Conservation (phyloP, 352 stramenopile genomes). For the Phytophthora parvispora region DNA sequence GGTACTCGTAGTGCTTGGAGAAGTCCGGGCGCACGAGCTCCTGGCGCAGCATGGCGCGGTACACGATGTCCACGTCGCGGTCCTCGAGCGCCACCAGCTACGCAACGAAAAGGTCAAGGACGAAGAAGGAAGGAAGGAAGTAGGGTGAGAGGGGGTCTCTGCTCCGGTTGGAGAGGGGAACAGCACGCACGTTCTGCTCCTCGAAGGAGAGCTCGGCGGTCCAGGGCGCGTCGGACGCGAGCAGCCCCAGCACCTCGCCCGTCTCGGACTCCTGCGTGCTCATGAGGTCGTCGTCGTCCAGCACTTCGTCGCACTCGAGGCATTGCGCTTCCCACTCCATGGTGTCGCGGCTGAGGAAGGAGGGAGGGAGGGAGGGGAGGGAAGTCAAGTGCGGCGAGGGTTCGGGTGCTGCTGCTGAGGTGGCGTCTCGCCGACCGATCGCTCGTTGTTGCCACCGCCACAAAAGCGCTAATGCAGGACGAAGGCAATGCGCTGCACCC, state of each 20-base stretch:
- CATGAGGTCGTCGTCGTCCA: slow-evolving; percentile 72
- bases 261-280: slow-evolving; percentile 49
- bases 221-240: slow-evolving; percentile 28
- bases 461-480: slow-evolving; percentile 42
- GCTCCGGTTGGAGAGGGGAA: too few species aligned
- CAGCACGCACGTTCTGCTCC: slow-evolving; percentile 50
- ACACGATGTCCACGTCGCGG: slow-evolving; percentile 75
- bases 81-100: slow-evolving; percentile 82
- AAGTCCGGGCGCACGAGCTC: slow-evolving; percentile 79
- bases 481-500: slow-evolving; percentile 35
- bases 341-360: not conserved
- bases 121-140: not conserved
- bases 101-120: not conserved
- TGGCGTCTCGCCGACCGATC: not conserved
- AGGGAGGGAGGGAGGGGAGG: slow-evolving; percentile 1
- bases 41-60: slow-evolving; percentile 82
- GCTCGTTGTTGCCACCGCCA: slow-evolving; percentile 11
- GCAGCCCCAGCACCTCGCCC: slow-evolving; percentile 14
- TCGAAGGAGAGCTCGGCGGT: slow-evolving; percentile 43
- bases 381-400: not conserved
- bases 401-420: not conserved
- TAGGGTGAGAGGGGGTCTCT: not conserved
- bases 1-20: slow-evolving; percentile 80
- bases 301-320: slow-evolving; percentile 86
- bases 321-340: slow-evolving; percentile 75